Evolutionary conservation across 148 eudicot species (phyloP).

Genomic region (Bassia scoparia): DNA sequence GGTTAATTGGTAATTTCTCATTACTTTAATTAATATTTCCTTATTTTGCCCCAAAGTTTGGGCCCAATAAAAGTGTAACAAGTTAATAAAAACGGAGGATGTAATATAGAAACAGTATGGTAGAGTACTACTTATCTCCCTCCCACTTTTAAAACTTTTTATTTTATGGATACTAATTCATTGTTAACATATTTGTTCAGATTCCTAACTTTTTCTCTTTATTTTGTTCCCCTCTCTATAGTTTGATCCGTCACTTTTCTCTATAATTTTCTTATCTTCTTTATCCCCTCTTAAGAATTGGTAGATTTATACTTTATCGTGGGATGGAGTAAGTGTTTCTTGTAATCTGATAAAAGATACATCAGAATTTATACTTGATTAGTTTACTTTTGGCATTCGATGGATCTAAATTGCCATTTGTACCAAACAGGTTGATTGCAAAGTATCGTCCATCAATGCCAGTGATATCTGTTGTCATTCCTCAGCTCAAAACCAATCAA

Average conservation of each 20-base stretch:
- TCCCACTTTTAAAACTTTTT: not conserved
- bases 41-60: not conserved
- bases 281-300: not conserved
- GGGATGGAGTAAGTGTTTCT: not conserved
- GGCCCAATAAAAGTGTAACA: not conserved
- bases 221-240: not conserved
- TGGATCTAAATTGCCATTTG: not conserved
- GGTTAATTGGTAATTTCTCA: no score
- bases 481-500: constrained; percentile 85
- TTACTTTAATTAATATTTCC: no score
- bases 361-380: not conserved
- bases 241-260: no score
- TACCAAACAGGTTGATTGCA: constrained; percentile 70
- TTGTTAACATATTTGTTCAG: not conserved
- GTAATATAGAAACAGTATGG: no score
- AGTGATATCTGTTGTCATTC: constrained; percentile 86
- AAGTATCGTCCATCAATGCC: constrained; percentile 98
- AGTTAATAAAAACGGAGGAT: not conserved
- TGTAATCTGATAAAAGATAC: not conserved
- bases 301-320: not conserved
- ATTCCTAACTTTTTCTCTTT: no score
- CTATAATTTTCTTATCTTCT: not conserved
- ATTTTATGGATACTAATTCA: no score
- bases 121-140: no score
- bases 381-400: not conserved